phyloP scores from a whole-genome alignment of 306 rosid genomes.

The Gillenia trifoliata region DNA sequence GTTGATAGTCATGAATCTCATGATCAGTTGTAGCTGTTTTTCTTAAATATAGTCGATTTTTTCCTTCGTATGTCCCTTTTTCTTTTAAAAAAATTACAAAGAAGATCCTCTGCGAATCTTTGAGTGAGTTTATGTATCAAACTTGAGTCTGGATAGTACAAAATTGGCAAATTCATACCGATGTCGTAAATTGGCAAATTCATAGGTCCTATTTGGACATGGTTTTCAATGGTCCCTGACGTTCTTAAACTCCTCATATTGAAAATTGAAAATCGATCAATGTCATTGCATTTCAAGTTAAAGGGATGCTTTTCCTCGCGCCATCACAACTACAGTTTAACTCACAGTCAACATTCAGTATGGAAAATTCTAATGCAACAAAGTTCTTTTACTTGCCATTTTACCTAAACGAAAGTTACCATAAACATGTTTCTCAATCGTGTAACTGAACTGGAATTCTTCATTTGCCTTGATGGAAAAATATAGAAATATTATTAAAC shows the following conservation, averaged over 20 bases:
- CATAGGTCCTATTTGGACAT: neutral
- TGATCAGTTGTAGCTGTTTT: conserved; percentile 15
- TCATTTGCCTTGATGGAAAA: neutral
- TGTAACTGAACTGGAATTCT: neutral
- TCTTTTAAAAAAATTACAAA: neutral
- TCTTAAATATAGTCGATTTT: neutral
- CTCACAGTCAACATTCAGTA: neutral
- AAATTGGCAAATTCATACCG: neutral
- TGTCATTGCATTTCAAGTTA: neutral
- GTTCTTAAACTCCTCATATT: neutral
- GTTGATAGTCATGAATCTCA: conserved; percentile 1
- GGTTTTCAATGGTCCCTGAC: neutral
- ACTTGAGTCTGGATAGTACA: neutral
- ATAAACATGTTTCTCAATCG: neutral
- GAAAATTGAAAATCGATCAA: neutral
- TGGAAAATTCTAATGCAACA: neutral
- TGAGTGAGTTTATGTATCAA: neutral
- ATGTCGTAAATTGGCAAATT: no score
- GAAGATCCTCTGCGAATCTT: neutral
- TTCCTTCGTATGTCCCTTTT: neutral
- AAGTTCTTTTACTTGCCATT: neutral
- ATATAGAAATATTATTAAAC: neutral
- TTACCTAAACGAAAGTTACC: neutral
- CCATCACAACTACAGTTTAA: neutral
- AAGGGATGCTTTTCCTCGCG: neutral